These are phyloP conservation scores for Fagopyrum esculentum DNA, from an alignment of 148 eudicot species.

Conservation along the genomic window DNA sequence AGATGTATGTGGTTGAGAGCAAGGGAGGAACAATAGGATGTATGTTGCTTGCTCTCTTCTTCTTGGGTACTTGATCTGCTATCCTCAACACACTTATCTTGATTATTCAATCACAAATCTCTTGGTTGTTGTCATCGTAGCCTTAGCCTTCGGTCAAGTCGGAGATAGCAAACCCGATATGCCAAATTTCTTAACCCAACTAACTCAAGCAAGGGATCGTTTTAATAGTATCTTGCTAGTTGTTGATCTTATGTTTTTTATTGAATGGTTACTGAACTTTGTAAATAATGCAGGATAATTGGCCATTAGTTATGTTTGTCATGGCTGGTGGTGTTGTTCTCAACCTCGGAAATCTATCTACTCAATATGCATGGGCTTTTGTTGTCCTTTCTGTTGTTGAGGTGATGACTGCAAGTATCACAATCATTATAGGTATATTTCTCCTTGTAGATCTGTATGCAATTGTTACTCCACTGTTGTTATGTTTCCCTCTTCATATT, in stretches of 20 bases:
- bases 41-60: conserved; percentile 43
- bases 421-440: conserved; percentile 65
- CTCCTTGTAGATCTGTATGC: neutral
- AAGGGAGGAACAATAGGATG: conserved; percentile 66
- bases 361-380: conserved; percentile 90
- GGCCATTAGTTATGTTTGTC: conserved; percentile 74
- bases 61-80: conserved; percentile 95
- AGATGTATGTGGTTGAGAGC: conserved; percentile 52
- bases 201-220: conserved; percentile 46
- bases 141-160: conserved; percentile 78
- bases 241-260: neutral
- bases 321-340: conserved; percentile 82
- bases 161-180: conserved; percentile 41
- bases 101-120: conserved; percentile 85
- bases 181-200: conserved; percentile 70
- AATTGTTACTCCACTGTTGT: neutral
- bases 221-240: neutral
- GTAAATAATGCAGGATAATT: conserved; percentile 48
- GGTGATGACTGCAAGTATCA: conserved; percentile 68
- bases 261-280: neutral
- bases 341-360: conserved; percentile 66
- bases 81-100: conserved; percentile 89
- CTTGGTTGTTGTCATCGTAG: conserved; percentile 67
- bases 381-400: conserved; percentile 70
- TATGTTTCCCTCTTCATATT: neutral